These are phyloP conservation scores for Penstemon eatonii DNA, from an alignment of 257 asterid species.

Conservation along the genomic window DNA sequence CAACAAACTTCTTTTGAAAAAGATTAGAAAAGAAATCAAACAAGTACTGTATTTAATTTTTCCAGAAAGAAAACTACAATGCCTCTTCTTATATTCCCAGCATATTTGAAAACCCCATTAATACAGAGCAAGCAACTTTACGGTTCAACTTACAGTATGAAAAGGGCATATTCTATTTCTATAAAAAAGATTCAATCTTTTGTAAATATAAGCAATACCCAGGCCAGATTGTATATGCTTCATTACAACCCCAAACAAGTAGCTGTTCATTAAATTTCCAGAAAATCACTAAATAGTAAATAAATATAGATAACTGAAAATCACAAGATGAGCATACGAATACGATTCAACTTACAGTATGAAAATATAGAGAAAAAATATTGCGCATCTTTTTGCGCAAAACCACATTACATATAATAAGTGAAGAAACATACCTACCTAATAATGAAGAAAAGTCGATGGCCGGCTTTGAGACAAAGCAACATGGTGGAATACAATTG, in stretches of 20 bases:
- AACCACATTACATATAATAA: conserved; percentile 10
- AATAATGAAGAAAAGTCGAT: conserved; percentile 28
- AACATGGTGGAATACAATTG: conserved; percentile 25
- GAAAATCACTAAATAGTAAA: too few species aligned
- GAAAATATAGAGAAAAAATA: too few species aligned
- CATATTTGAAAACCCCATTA: background rate
- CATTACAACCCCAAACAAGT: too few species aligned
- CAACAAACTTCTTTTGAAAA: conserved; percentile 27
- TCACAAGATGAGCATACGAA: too few species aligned
- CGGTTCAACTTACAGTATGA: conserved; percentile 23
- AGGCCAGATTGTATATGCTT: too few species aligned
- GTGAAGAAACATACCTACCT: conserved; percentile 22
- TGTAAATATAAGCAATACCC: conserved; percentile 25
- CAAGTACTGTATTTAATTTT: background rate
- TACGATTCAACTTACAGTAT: too few species aligned
- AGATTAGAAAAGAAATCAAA: conserved; percentile 1
- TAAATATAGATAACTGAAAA: too few species aligned
- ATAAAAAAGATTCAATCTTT: conserved; percentile 20
- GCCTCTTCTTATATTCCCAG: background rate
- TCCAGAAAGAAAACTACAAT: conserved; percentile 21
- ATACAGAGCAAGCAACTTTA: conserved; percentile 16
- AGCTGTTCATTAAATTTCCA: too few species aligned
- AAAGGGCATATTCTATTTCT: background rate
- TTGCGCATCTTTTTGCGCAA: too few species aligned
- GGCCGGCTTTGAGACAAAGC: conserved; percentile 58